Percentiles rank a stretch among this genome's conserved stretches.
Conservation (phyloP, 768 basidiomycete genomes). For the Suillus americanus region DNA sequence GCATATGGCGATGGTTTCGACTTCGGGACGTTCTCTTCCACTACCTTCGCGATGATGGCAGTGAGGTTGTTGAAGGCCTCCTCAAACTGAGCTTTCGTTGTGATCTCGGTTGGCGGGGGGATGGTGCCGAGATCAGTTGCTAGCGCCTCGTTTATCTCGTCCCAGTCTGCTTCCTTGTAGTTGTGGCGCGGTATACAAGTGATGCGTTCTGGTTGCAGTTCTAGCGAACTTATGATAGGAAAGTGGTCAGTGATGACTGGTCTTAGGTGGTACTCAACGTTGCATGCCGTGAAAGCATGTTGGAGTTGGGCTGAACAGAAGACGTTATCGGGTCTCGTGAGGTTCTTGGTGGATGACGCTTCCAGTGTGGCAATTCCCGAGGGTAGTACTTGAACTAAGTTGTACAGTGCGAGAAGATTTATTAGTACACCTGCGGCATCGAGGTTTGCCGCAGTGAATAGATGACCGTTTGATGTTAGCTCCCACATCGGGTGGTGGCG, state of each 20-base stretch:
- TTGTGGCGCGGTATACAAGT: background rate
- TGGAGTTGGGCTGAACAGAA: background rate
- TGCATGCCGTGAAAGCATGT: background rate
- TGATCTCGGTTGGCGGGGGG: background rate
- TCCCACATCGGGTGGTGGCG: background rate
- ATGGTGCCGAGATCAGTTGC: background rate
- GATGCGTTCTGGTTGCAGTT: background rate
- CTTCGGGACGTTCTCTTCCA: too few species aligned
- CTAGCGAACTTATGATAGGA: rapidly evolving
- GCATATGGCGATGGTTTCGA: too few species aligned
- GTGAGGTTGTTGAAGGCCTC: too few species aligned
- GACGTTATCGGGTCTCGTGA: rapidly evolving
- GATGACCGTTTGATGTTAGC: background rate
- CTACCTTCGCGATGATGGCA: too few species aligned
- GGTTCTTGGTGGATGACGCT: background rate
- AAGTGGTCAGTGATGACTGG: background rate
- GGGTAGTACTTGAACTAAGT: background rate
- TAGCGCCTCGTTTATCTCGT: background rate
- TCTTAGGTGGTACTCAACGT: background rate
- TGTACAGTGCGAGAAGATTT: rapidly evolving
- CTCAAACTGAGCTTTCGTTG: too few species aligned
- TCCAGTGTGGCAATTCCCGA: background rate
- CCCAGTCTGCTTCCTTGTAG: background rate
- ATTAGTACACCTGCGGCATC: background rate
- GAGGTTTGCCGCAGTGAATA: background rate